These are phyloP conservation scores for Aspergillus pseudoterreus DNA, from an alignment of 2,329 filamentous ascomycete genomes.

Conservation along the genomic window DNA sequence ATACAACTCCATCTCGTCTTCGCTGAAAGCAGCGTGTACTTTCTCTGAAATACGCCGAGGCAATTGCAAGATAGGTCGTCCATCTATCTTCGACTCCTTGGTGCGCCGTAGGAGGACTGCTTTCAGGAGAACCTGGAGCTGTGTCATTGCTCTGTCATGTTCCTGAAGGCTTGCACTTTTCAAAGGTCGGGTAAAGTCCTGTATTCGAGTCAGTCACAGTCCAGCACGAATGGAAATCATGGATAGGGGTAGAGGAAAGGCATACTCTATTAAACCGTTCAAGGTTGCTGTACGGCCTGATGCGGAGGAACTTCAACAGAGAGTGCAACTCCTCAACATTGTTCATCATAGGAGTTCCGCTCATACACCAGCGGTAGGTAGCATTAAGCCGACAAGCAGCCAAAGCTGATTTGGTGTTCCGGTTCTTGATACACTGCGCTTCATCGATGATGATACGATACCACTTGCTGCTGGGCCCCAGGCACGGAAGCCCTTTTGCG, in stretches of 20 bases:
- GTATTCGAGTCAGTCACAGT: not conserved
- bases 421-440: constrained; percentile 78
- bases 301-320: constrained; percentile 70
- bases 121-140: constrained; percentile 71
- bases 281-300: constrained; percentile 68
- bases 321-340: constrained; percentile 73
- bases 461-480: constrained; percentile 60
- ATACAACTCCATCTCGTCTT: constrained; percentile 65
- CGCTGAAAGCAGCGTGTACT: constrained; percentile 62
- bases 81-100: constrained; percentile 75
- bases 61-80: constrained; percentile 68
- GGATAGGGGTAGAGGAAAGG: constrained; percentile 7
- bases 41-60: constrained; percentile 62
- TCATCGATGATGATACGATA: constrained; percentile 74
- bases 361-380: constrained; percentile 68
- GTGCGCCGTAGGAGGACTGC: constrained; percentile 78
- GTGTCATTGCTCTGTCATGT: constrained; percentile 57
- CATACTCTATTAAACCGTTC: constrained; percentile 57
- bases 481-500: constrained; percentile 49
- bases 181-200: constrained; percentile 53
- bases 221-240: not conserved
- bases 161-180: constrained; percentile 37
- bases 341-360: constrained; percentile 88
- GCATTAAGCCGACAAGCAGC: constrained; percentile 59
- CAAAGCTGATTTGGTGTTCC: constrained; percentile 57